Conservation (phyloP, 345 rosid genomes). For the Gossypium longicalyx region DNA sequence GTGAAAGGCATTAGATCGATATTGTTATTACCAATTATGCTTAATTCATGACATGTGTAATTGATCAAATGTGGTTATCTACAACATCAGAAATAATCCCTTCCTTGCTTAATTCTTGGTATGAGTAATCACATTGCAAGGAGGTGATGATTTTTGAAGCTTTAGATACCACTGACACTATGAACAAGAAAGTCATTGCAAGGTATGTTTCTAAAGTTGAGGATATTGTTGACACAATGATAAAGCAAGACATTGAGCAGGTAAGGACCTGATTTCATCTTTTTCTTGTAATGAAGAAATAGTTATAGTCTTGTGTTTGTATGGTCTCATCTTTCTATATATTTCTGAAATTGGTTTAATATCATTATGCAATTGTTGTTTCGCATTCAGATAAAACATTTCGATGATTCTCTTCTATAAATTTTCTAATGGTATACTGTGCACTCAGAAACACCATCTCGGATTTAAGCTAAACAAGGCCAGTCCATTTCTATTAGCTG, state of each 20-base stretch:
- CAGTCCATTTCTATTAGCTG: not conserved
- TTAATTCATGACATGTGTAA: not conserved
- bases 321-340: not conserved
- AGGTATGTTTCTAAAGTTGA: not conserved
- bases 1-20: not conserved
- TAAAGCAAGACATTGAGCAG: not conserved
- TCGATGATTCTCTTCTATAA: too few relatives aligned
- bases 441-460: constrained; percentile 2
- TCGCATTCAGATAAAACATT: not conserved
- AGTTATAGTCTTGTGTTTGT: not conserved
- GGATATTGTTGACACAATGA: not conserved
- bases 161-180: not conserved
- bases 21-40: not conserved
- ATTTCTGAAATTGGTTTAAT: not conserved
- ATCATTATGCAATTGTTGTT: not conserved
- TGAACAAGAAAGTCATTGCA: not conserved
- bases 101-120: too few relatives aligned
- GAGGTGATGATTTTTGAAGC: not conserved
- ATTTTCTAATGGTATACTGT: not conserved
- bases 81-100: too few relatives aligned
- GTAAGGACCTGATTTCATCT: not conserved
- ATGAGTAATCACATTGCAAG: not conserved
- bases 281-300: not conserved
- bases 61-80: not conserved
- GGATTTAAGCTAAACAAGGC: not conserved